phyloP scores from a whole-genome alignment of 208 protist genomes.

The Herpetomonas tarakana region DNA sequence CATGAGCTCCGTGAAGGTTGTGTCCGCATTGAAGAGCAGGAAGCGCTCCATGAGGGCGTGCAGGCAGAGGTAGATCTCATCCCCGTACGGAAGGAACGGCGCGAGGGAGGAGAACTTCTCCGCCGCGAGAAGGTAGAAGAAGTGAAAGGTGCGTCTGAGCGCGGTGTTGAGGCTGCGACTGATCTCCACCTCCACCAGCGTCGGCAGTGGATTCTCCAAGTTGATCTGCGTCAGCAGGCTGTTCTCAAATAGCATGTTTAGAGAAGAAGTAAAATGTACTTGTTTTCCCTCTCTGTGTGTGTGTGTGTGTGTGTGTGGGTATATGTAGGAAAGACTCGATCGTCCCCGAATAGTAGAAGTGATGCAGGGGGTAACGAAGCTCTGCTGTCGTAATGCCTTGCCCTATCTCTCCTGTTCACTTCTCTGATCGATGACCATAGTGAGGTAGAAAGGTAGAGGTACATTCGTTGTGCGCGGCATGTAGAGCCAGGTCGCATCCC shows the following conservation, averaged over 20 bases:
- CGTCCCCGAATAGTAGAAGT: too few species aligned
- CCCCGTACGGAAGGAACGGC: conserved; percentile 40
- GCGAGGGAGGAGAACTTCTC: conserved; percentile 42
- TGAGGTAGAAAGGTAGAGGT: too few species aligned
- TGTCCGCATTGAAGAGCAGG: conserved; percentile 58
- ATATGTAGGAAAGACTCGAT: too few species aligned
- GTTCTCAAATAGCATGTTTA: conserved; percentile 72
- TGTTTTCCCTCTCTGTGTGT: conserved; percentile 5
- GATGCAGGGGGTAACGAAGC: too few species aligned
- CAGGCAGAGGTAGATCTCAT: conserved; percentile 57
- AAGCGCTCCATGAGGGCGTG: conserved; percentile 49
- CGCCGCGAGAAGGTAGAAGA: conserved; percentile 51
- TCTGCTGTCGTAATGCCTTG: too few species aligned
- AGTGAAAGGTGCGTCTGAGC: conserved; percentile 55
- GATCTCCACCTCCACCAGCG: conserved; percentile 69
- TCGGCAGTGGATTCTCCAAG: conserved; percentile 60
- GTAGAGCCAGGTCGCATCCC: too few species aligned
- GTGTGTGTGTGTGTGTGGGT: too few species aligned
- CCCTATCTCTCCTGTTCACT: too few species aligned
- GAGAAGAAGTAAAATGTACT: neutral
- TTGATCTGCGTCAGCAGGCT: conserved; percentile 79
- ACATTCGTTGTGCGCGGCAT: too few species aligned
- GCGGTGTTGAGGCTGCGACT: conserved; percentile 49
- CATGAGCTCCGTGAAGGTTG: conserved; percentile 72
- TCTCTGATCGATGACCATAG: too few species aligned